Evolutionary conservation across 2,329 filamentous ascomycete genomes (phyloP), one percentile per base, ranked within the genome.

Genomic region (Ophiosphaerella herpotricha): DNA sequence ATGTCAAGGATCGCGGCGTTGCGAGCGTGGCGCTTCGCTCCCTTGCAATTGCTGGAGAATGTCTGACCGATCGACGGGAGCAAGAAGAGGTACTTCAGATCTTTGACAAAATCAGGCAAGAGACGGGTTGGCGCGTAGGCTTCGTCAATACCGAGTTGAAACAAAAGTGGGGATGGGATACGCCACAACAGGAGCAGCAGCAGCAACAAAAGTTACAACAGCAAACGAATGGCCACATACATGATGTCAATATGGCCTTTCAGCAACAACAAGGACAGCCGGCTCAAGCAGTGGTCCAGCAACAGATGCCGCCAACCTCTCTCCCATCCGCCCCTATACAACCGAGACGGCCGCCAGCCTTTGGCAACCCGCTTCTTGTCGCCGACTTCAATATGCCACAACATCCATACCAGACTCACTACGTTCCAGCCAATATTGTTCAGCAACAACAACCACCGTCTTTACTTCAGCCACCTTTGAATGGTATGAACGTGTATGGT

Each of bases 71-170:
- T 44, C 80, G 81, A 4, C 77, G 81, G 24, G 89, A 96, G 59
- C 91, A 95, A 74, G 84, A 89, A 64, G 91, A 97, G 72, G 88
- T 91, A 0, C 77, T 96, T 7, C 72, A 81, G 3, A 90, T 96
- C 23, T 82, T 97, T 35, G 85, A 88, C 39, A 85, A 83, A 60
- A 91, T 96, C 57, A 82, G 85, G 43, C 82, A 82, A 50, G 85
- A 90, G 60, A 91, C 89, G 1, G 90, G 90, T 12, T 95, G 90
- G 90, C 83, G 84, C 33, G 82, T 93, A 5, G 84, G 82, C 2
- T 86, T 86, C 50, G 78, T 94, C n/a, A 83, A 88, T 62, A 79
- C 81, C 35, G 87, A 90, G 50, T 80, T 97, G 32, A 89, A 86
- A 67, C 81, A 83, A 56, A 83, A 82, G 52, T 97, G 92, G 92